phyloP scores from a whole-genome alignment of 164 flowering plant species.

The Sextonia rubra region DNA sequence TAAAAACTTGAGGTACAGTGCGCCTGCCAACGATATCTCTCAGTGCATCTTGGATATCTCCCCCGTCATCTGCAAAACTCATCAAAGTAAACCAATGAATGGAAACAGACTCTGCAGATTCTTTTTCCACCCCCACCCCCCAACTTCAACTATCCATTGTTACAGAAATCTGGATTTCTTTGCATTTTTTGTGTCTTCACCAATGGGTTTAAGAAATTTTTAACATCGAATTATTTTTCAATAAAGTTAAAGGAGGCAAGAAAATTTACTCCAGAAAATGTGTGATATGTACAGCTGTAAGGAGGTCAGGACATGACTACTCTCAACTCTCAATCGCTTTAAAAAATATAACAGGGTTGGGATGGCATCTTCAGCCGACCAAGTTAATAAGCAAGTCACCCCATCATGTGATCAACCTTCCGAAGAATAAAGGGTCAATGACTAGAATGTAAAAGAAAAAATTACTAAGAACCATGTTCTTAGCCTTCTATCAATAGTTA shows the following conservation, averaged over 20 bases:
- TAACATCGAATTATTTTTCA: background rate
- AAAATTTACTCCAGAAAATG: background rate
- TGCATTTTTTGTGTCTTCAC: background rate
- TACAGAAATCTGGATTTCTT: background rate
- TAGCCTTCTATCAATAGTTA: too few relatives aligned
- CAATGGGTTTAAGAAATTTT: background rate
- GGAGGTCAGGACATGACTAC: background rate
- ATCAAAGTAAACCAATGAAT: background rate
- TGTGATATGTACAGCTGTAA: background rate
- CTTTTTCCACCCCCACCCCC: too few relatives aligned
- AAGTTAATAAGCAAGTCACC: background rate
- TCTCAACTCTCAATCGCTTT: background rate
- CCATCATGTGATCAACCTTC: background rate
- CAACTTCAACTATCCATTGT: background rate
- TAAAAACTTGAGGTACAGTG: conserved; percentile 92
- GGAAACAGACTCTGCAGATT: background rate
- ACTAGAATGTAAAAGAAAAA: background rate
- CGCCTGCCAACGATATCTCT: conserved; percentile 65
- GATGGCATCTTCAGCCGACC: background rate
- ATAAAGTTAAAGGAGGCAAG: background rate
- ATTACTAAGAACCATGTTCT: too few relatives aligned
- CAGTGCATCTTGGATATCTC: conserved; percentile 63
- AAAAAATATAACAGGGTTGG: background rate
- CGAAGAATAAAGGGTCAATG: background rate
- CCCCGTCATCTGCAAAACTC: conserved; percentile 64